Percentiles rank a stretch among this genome's conserved stretches.
Conservation (phyloP, 2,329 filamentous ascomycete genomes). For the Sporothrix schenckii region DNA sequence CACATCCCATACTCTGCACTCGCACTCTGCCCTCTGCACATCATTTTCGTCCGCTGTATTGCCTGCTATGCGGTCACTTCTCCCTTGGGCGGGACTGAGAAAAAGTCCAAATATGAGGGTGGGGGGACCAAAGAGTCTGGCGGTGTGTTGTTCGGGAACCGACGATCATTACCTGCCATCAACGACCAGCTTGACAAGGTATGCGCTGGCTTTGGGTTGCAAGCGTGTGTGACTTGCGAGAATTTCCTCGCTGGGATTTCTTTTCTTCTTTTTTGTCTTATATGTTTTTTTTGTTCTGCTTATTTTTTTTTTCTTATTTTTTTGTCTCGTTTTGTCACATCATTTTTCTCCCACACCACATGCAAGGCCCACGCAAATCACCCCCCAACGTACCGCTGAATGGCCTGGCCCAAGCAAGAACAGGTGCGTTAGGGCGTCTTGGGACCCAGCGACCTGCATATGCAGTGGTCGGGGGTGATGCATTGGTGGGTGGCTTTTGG, state of each 20-base stretch:
- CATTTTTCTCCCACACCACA: neutral
- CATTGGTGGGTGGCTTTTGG: neutral
- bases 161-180: constrained; percentile 22
- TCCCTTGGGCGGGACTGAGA: neutral
- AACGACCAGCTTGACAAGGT: neutral
- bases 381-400: neutral
- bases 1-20: constrained; percentile 1
- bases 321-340: neutral
- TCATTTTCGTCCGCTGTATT: neutral
- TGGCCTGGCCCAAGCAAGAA: constrained; percentile 1
- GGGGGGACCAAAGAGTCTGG: neutral
- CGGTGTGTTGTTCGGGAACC: constrained; percentile 16
- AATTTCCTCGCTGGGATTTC: constrained; percentile 6
- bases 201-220: neutral
- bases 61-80: neutral
- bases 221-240: constrained; percentile 2
- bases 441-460: constrained; percentile 21
- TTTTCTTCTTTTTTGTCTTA: neutral
- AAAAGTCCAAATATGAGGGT: neutral
- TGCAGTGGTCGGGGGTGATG: constrained; percentile 14
- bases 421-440: constrained; percentile 18
- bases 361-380: constrained; percentile 23
- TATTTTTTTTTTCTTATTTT: neutral
- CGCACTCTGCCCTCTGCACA: neutral
- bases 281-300: constrained; percentile 19